Percentiles rank a stretch among this genome's conserved stretches.
Evolutionary conservation across 140 eudicot genomes (phyloP).

Genomic region (Stevia rebaudiana): DNA sequence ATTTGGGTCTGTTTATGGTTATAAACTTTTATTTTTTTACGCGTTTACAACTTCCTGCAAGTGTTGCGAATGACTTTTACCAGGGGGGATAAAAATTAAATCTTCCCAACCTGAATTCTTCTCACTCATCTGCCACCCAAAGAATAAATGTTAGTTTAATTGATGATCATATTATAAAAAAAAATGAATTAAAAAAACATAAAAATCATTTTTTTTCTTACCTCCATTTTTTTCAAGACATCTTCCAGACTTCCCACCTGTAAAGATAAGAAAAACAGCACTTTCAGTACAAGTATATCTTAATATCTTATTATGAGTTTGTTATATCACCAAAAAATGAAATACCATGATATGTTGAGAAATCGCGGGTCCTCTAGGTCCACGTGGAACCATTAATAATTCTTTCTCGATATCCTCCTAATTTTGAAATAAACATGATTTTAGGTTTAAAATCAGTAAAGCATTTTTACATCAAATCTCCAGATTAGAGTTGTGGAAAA

Average conservation of each 20-base stretch:
- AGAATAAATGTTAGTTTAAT: not conserved
- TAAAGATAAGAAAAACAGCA: conserved; percentile 4
- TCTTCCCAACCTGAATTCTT: conserved; percentile 95
- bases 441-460: conserved; percentile 16
- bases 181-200: not conserved
- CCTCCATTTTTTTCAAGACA: conserved; percentile 96
- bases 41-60: conserved; percentile 64
- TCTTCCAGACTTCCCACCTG: conserved; percentile 98
- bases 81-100: conserved; percentile 87
- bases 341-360: conserved; percentile 74
- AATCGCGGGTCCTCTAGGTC: conserved; percentile 55
- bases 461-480: not conserved
- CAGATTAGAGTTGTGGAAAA: not conserved
- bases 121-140: conserved; percentile 52
- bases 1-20: conserved; percentile 18
- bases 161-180: not conserved
- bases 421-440: conserved; percentile 15
- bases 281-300: not conserved
- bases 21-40: conserved; percentile 13
- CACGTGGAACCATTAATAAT: conserved; percentile 57
- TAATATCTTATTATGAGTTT: not conserved
- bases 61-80: conserved; percentile 92
- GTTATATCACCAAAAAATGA: not conserved
- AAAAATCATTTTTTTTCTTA: conserved; percentile 3
- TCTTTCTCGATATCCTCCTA: conserved; percentile 97